Evolutionary conservation across 2,329 filamentous ascomycete genomes (phyloP).

Genomic region (Teratosphaeria nubilosa): DNA sequence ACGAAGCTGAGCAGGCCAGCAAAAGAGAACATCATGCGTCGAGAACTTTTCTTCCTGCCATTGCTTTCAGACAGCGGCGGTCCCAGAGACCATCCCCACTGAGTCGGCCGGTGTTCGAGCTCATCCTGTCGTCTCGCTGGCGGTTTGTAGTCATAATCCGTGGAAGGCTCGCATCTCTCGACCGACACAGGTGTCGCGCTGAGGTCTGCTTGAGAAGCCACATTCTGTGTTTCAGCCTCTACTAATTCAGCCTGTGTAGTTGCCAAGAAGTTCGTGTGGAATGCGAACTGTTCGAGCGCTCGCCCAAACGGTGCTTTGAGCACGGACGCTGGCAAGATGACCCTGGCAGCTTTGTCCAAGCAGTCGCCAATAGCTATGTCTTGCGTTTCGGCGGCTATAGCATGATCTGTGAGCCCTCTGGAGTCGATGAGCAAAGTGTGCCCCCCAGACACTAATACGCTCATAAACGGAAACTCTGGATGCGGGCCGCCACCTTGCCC

Average conservation of each 20-base stretch:
- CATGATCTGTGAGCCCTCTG: slow-evolving; percentile 55
- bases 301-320: slow-evolving; percentile 64
- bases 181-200: background rate
- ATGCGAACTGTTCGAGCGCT: slow-evolving; percentile 69
- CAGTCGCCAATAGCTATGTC: slow-evolving; percentile 85
- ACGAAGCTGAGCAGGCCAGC: slow-evolving; percentile 59
- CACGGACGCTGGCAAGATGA: slow-evolving; percentile 55
- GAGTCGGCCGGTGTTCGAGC: slow-evolving; percentile 34
- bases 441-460: slow-evolving; percentile 80
- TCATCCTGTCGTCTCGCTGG: slow-evolving; percentile 51
- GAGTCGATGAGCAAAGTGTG: slow-evolving; percentile 83
- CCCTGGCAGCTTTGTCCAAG: slow-evolving; percentile 76
- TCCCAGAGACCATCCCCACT: slow-evolving; percentile 58
- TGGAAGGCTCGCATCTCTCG: slow-evolving; percentile 26
- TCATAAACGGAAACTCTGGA: slow-evolving; percentile 73
- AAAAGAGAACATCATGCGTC: slow-evolving; percentile 60
- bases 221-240: background rate
- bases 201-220: background rate
- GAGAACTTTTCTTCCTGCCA: slow-evolving; percentile 24
- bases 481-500: slow-evolving; percentile 1
- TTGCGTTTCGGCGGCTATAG: slow-evolving; percentile 59
- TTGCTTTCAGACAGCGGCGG: slow-evolving; percentile 55
- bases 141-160: slow-evolving; percentile 47
- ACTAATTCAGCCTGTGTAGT: background rate
- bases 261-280: slow-evolving; percentile 30